Evolutionary conservation across 2,329 filamentous ascomycete genomes (phyloP).

Genomic region (Fusarium sp.): DNA sequence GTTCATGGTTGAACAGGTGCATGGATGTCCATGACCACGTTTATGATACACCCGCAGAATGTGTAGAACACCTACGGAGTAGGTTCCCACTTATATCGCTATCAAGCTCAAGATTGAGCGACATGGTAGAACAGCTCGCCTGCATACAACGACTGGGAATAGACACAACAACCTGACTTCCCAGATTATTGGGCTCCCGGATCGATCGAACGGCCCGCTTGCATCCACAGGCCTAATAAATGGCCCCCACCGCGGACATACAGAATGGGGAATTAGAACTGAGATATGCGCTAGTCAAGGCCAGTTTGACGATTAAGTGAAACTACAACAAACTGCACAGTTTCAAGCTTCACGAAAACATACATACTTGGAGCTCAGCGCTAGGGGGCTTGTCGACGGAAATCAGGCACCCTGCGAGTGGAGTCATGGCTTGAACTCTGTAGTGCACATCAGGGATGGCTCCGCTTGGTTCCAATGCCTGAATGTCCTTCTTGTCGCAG

Average conservation of each 20-base stretch:
- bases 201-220: conserved; percentile 30
- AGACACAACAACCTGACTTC: neutral
- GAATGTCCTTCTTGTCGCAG: neutral
- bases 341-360: neutral
- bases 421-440: conserved; percentile 4
- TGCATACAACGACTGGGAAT: neutral
- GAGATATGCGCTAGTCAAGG: conserved; percentile 13
- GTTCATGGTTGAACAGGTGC: neutral
- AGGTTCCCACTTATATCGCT: neutral
- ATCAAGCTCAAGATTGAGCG: neutral
- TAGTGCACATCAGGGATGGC: neutral
- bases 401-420: neutral
- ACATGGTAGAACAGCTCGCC: neutral
- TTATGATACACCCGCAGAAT: neutral
- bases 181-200: conserved; percentile 20
- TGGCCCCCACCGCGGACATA: conserved; percentile 12
- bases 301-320: neutral
- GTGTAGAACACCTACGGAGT: neutral
- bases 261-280: conserved; percentile 8
- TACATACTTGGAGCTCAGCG: neutral
- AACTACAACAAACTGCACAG: neutral
- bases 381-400: neutral
- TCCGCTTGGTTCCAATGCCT: neutral
- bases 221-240: conserved; percentile 20
- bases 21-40: neutral